phyloP scores from a whole-genome alignment of 306 rosid species.

The Purshia tridentata region DNA sequence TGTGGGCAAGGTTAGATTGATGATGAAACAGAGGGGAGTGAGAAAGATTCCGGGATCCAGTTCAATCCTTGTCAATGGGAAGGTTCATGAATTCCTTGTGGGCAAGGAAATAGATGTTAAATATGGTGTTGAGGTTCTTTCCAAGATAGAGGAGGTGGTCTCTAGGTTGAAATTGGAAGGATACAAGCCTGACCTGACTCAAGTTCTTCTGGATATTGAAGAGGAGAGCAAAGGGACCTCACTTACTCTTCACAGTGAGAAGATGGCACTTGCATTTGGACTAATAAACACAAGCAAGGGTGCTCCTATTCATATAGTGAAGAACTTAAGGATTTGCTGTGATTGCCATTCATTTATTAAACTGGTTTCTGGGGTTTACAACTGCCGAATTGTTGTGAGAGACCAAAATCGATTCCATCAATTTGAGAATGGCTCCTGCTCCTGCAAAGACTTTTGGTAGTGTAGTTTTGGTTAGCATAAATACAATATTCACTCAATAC shows the following conservation, averaged over 20 bases:
- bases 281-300: constrained; percentile 27
- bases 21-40: constrained; percentile 44
- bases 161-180: constrained; percentile 45
- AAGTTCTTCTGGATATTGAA: constrained; percentile 51
- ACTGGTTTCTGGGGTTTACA: constrained; percentile 46
- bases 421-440: constrained; percentile 47
- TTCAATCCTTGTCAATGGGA: constrained; percentile 44
- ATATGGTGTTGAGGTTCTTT: constrained; percentile 22
- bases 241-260: constrained; percentile 52
- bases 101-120: constrained; percentile 41
- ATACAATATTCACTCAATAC: neutral
- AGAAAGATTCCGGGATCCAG: constrained; percentile 52
- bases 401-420: constrained; percentile 61
- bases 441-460: constrained; percentile 55
- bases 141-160: constrained; percentile 38
- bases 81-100: constrained; percentile 40
- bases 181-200: constrained; percentile 49
- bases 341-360: constrained; percentile 62
- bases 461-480: neutral
- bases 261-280: constrained; percentile 62
- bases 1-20: constrained; percentile 36
- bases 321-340: constrained; percentile 54
- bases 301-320: constrained; percentile 52
- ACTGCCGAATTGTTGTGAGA: constrained; percentile 37
- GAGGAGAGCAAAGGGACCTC: constrained; percentile 39